phyloP scores from a whole-genome alignment of 331 rosid genomes.

The Spiraea crenata region DNA sequence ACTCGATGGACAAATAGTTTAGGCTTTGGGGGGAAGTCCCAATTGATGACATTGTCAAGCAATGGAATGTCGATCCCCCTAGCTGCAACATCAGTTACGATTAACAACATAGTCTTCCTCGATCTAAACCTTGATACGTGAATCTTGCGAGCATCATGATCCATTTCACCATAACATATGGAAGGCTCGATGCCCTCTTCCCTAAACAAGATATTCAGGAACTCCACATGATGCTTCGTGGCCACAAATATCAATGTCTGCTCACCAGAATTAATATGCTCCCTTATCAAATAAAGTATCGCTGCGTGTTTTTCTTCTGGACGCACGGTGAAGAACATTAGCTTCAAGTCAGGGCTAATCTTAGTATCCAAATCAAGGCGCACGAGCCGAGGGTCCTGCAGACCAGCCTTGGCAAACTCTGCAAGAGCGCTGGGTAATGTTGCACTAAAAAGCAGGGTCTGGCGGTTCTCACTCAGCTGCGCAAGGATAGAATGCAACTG shows the following conservation, averaged over 20 bases:
- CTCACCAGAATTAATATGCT: slow-evolving; percentile 62
- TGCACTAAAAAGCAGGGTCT: slow-evolving; percentile 91
- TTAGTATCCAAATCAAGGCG: slow-evolving; percentile 84
- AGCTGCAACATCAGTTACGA: slow-evolving; percentile 93
- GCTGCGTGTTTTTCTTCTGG: slow-evolving; percentile 85
- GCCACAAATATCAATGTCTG: slow-evolving; percentile 88
- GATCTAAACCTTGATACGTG: slow-evolving; percentile 80
- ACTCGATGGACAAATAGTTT: slow-evolving; percentile 93
- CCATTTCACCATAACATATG: slow-evolving; percentile 96
- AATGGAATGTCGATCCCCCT: slow-evolving; percentile 94
- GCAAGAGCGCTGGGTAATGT: slow-evolving; percentile 95
- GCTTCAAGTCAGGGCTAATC: slow-evolving; percentile 92
- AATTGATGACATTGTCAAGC: slow-evolving; percentile 92
- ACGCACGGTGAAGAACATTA: slow-evolving; percentile 66
- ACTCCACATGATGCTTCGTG: slow-evolving; percentile 90
- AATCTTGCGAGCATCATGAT: slow-evolving; percentile 92
- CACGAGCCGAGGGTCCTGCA: slow-evolving; percentile 85
- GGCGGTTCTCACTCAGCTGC: slow-evolving; percentile 81
- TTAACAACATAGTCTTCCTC: slow-evolving; percentile 83
- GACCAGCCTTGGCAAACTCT: slow-evolving; percentile 94
- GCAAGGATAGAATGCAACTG: slow-evolving; percentile 77
- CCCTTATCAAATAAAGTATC: slow-evolving; percentile 73
- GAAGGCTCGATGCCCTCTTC: slow-evolving; percentile 87
- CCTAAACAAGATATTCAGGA: slow-evolving; percentile 62
- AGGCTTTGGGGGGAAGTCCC: slow-evolving; percentile 96